A percentile compares a stretch with the other conserved stretches of the same genome.
Conservation (phyloP, 1,284 basidiomycete species). For the Calocybe gambosa region DNA sequence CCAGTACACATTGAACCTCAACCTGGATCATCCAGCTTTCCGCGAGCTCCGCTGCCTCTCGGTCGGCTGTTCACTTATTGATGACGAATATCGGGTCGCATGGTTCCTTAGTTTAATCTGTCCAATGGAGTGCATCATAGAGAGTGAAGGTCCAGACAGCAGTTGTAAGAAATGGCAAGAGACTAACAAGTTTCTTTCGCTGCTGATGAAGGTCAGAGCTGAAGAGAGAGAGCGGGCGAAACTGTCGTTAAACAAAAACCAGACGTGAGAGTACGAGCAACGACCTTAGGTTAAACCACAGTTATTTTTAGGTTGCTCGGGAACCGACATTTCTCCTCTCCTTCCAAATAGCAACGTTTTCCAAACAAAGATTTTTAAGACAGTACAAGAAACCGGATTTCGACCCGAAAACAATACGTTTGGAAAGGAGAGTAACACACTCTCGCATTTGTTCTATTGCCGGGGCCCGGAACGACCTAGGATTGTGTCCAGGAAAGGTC, state of each 20-base stretch:
- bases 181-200: constrained; percentile 39
- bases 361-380: too few species aligned
- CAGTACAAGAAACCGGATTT: too few species aligned
- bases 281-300: too few species aligned
- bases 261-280: too few species aligned
- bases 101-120: constrained; percentile 49
- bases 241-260: constrained; percentile 22
- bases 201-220: constrained; percentile 39
- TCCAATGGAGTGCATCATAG: constrained; percentile 34
- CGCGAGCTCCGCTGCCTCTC: constrained; percentile 32
- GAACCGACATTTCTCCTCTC: too few species aligned
- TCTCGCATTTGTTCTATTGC: too few species aligned
- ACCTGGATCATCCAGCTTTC: constrained; percentile 27
- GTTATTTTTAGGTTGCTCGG: too few species aligned
- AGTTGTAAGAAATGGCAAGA: constrained; percentile 32
- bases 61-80: constrained; percentile 44
- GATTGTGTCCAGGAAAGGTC: too few species aligned
- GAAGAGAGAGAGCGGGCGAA: constrained; percentile 35
- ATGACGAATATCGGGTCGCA: constrained; percentile 35
- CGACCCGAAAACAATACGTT: too few species aligned
- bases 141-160: constrained; percentile 13
- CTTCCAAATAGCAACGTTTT: too few species aligned
- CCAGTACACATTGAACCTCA: constrained; percentile 5
- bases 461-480: too few species aligned
- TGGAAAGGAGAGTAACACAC: too few species aligned